Evolutionary conservation across 2,329 filamentous ascomycete genomes (phyloP).

Genomic region (Basipetospora chlamydospora): DNA sequence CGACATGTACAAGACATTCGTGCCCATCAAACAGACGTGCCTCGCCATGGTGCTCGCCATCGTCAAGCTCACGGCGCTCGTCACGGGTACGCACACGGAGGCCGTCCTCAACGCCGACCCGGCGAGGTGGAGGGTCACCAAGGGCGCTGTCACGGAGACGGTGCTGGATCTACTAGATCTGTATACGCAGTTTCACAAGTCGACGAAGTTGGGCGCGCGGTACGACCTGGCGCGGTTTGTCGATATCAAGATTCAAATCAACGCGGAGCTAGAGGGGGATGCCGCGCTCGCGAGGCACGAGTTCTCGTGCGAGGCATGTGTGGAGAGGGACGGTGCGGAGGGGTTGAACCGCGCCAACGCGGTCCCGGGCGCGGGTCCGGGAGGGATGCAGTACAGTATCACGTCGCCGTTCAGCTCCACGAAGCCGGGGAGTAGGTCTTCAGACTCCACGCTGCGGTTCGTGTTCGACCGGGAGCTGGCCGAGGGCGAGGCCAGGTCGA

Average conservation of each 20-base stretch:
- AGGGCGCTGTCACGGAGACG: conserved; percentile 51
- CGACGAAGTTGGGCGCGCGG: conserved; percentile 57
- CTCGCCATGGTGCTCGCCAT: conserved; percentile 74
- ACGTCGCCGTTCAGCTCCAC: conserved; percentile 4
- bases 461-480: conserved; percentile 73
- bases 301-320: conserved; percentile 40
- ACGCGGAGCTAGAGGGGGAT: conserved; percentile 58
- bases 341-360: neutral
- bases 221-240: conserved; percentile 70
- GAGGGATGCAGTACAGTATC: no score
- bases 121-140: conserved; percentile 29
- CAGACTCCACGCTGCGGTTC: conserved; percentile 72
- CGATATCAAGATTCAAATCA: conserved; percentile 72
- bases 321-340: conserved; percentile 15
- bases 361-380: neutral
- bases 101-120: conserved; percentile 33
- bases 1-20: conserved; percentile 86
- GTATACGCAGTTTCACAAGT: conserved; percentile 69
- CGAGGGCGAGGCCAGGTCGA: conserved; percentile 51
- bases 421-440: conserved; percentile 18
- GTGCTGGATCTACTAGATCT: conserved; percentile 83
- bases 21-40: conserved; percentile 77
- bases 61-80: conserved; percentile 62
- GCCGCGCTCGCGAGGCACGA: conserved; percentile 49
- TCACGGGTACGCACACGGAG: conserved; percentile 43